phyloP scores from a whole-genome alignment of 169 alveolate species.

The Plasmodium ovale region DNA sequence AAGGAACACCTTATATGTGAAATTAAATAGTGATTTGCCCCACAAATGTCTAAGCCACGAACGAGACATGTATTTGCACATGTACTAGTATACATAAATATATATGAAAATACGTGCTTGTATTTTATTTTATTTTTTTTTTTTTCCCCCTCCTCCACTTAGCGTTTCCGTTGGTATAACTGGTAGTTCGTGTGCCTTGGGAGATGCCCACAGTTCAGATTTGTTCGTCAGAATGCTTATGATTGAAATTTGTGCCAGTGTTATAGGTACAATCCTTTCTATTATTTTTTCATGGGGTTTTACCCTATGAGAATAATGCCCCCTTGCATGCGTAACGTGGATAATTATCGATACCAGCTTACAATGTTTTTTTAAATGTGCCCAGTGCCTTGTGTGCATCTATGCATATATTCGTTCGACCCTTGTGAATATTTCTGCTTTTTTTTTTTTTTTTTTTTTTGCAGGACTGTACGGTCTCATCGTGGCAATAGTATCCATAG shows the following conservation, averaged over 20 bases:
- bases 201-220: slow-evolving; percentile 99
- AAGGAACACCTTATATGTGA: background rate
- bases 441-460: slow-evolving; percentile 19
- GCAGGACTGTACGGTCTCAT: slow-evolving; percentile 72
- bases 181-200: slow-evolving; percentile 99
- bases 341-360: background rate
- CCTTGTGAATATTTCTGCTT: background rate
- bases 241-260: slow-evolving; percentile 99
- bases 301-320: background rate
- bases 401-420: background rate
- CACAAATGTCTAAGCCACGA: too few species aligned
- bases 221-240: slow-evolving; percentile 98
- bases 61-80: background rate
- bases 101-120: background rate
- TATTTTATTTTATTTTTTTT: background rate
- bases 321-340: background rate
- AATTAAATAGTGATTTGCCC: background rate
- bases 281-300: too few species aligned
- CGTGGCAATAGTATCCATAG: slow-evolving; percentile 72
- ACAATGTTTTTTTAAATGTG: background rate
- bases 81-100: background rate
- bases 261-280: slow-evolving; percentile 91
- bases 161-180: slow-evolving; percentile 98
- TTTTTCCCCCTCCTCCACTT: too few species aligned
- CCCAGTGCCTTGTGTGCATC: background rate